Conservation (phyloP, 441 rosid species). For the Theobroma grandiflorum region DNA sequence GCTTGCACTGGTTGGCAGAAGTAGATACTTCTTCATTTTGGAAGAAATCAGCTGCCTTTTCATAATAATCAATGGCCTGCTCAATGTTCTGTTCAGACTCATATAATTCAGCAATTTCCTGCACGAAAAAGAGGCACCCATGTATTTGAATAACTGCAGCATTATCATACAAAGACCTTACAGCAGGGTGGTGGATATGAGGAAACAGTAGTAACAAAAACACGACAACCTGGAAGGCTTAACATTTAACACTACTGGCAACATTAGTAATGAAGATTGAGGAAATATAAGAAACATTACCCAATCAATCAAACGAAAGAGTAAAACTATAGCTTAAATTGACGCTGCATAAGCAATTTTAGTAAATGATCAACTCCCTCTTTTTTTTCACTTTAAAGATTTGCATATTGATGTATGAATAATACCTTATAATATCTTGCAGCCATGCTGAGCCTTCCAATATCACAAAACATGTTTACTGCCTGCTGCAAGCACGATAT, state of each 20-base stretch:
- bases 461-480: constrained; percentile 82
- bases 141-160: not conserved
- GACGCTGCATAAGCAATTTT: not conserved
- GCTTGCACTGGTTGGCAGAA: constrained; percentile 98
- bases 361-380: not conserved
- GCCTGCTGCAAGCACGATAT: constrained; percentile 89
- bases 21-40: constrained; percentile 90
- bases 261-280: not conserved
- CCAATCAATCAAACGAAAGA: not conserved
- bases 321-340: not conserved
- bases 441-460: constrained; percentile 97
- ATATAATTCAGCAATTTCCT: constrained; percentile 94
- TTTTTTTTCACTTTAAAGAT: not conserved
- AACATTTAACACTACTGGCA: not conserved
- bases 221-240: not conserved
- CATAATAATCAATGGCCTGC: constrained; percentile 76
- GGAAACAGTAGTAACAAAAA: not conserved
- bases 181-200: not conserved
- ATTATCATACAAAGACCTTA: not conserved
- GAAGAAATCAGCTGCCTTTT: constrained; percentile 93
- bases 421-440: constrained; percentile 94
- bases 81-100: constrained; percentile 82
- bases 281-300: not conserved
- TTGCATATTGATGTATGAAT: constrained; percentile 9
- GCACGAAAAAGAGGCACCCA: constrained; percentile 25